Evolutionary conservation across 2,329 filamentous ascomycete genomes (phyloP), one percentile per base, ranked within the genome.

Genomic region (Colletotrichum sp.): DNA sequence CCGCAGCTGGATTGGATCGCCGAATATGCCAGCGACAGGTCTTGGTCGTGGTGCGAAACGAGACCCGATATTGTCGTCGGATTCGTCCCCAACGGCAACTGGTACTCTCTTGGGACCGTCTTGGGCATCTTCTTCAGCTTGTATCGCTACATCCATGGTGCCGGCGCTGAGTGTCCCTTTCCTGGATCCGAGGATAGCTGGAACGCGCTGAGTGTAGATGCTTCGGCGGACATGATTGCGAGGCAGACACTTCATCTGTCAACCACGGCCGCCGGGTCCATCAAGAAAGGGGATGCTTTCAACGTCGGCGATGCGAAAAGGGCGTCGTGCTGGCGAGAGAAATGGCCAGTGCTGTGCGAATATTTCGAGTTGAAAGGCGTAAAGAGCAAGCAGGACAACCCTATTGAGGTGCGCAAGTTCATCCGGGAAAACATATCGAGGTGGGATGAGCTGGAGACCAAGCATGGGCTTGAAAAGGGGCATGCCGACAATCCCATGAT

Each of bases 51-150:
- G 83, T 83, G 82, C 66, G 85, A 87, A 32, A 83, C 85, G 3
- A 80, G 84, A 13, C 85, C 85, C 2, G 86, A 86, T 77, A 60
- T 69, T 36, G 66, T 69, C 4, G 82, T 87, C 52, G 85, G 85
- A 7, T 87, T 87, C 75, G 83, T 86, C 6, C 85, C 86, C 18
- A 86, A 86, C 71, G 81, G 75, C 81, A 87, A 86, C 69, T 83
- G 84, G 57, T 86, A 85, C 78, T 85, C 83, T 36, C 49, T 72
- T 13, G 71, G 30, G 18, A 34, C 39, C n/a, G 21, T 24, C 9
- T 26, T 72, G 21, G 71, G 71, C 24, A 39, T 72, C 21, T 87
- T 85, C 74, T 80, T 86, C 4, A 81, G 82, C 13, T 71, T 87
- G 7, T 85, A 81, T 69, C 80, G 80, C 26, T 80, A 83, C 34